Evolutionary conservation across 2,329 filamentous ascomycete genomes (phyloP), one percentile per base, ranked within the genome.

Genomic region (Neobulgaria alba): DNA sequence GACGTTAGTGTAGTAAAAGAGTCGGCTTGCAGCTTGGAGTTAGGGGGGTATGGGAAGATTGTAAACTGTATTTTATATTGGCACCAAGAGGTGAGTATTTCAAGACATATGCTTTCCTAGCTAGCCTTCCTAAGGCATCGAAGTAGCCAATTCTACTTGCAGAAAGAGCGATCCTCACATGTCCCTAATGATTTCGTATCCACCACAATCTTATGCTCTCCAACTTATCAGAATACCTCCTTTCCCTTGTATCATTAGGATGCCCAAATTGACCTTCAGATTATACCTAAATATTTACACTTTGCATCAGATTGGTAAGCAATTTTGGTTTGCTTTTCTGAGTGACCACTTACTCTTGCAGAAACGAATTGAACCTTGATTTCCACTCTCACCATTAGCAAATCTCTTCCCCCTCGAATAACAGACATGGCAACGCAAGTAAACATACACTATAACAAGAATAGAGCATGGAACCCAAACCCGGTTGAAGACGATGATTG

Each of bases 11-110:
- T 23, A 19, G 29, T 33, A 17, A 33, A n/a, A 12, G n/a, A 32
- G 20, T 36, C 42, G 34, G 34, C 41, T 50, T 45, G 35, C 38
- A 54, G 53, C 50, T 50, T 38, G 55, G 53, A 50, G 53, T 56
- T 52, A 41, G 7, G 23, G 39, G 49, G 50, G 44, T 17, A 23
- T n/a, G 34, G 34, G 20, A 26, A 39, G 33, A 36, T 35, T 35
- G 29, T 17, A 43, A 38, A 38, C 33, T 43, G 36, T 42, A 41
- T 26, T 32, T 21, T 36, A 21, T 42, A 37, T 23, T 42, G 38
- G 41, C 46, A 44, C 46, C 37, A 41, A 47, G n/a, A n/a, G n/a
- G n/a, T 39, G 23, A 26, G 23, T 12, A 26, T 26, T 7, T 26
- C 23, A 7, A 12, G 7, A 26, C 23, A 26, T 26, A 7, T 26